Base-by-base conservation (phyloP, 2,329 filamentous ascomycete genomes). In the Penicillium palitans region DNA sequence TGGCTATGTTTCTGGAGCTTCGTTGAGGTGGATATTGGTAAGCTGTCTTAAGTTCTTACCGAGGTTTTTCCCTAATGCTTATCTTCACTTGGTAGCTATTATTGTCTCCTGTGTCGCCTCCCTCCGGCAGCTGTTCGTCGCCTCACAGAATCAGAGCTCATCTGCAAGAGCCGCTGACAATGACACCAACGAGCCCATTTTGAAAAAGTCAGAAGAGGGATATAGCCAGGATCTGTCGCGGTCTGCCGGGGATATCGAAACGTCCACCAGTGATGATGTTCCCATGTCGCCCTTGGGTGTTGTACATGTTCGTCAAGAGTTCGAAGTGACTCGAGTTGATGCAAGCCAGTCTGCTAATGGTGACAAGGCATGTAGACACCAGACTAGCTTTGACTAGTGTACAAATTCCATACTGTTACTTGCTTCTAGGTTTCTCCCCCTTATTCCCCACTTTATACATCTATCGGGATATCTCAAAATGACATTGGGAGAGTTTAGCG, bases 1-100 rank as follows among this genome's bases (percentile, higher is more conserved):
- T 66, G 62, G 62, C 25, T 62, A 1, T 62, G 60, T n/a, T 61
- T 66, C 19, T 66, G 64, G 64, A 62, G 57, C 17, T 63, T 59
- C 44, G 47, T 66, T 21, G 64, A 66, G 25, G 59, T 62, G 4
- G 52, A 63, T n/a, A 37, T 57, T 15, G 61, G 59, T 63, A 55
- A 35, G 29, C 40, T 19, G 6, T 35, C 12, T 29, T 3, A 37
- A 8, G 9, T 4, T 4, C 10, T 19, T 2, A 3, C 4, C 12
- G 6, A 1, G 29, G 12, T 8, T 1, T 9, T n/a, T 24, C 17
- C 13, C 5, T 42, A 13, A 17, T 24, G n/a, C 21, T 55, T 10
- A 57, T 3, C 15, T 13, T 24, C 13, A 24, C 4, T 27, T 42
- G 8, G 19, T 19, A 64, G 61, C 58, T 0, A 62, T 65, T 17